A percentile compares a stretch with the other conserved stretches of the same genome.
Evolutionary conservation across 1,139 yeast species (phyloP).

Genomic region (Pneumocystis murina): DNA sequence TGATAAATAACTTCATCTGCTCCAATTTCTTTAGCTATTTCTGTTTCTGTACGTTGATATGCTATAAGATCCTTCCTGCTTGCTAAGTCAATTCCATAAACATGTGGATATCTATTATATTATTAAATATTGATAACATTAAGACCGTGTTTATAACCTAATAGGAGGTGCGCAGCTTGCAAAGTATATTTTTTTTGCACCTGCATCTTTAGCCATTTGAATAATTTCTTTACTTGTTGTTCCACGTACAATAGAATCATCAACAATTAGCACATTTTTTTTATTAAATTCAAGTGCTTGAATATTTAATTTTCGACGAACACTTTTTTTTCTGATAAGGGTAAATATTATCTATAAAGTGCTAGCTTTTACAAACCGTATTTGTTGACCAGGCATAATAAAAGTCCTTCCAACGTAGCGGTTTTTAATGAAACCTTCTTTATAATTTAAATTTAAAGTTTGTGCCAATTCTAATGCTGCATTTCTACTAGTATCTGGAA

Average conservation of each 20-base stretch:
- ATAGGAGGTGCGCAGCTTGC: slow-evolving; percentile 98
- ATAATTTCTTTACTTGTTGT: slow-evolving; percentile 94
- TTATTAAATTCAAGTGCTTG: slow-evolving; percentile 86
- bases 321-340: slow-evolving; percentile 65
- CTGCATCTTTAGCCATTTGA: slow-evolving; percentile 95
- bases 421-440: slow-evolving; percentile 95
- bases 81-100: slow-evolving; percentile 93
- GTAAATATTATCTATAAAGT: slow-evolving; percentile 27
- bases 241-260: slow-evolving; percentile 94
- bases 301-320: slow-evolving; percentile 85
- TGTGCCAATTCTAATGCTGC: slow-evolving; percentile 90
- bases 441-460: slow-evolving; percentile 60
- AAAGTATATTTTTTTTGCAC: slow-evolving; percentile 81
- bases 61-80: slow-evolving; percentile 92
- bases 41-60: slow-evolving; percentile 55
- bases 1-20: slow-evolving; percentile 89
- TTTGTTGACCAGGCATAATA: slow-evolving; percentile 91
- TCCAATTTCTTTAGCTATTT: slow-evolving; percentile 65
- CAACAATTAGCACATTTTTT: slow-evolving; percentile 79
- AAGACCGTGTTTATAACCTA: slow-evolving; percentile 17
- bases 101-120: slow-evolving; percentile 55
- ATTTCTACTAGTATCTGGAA: slow-evolving; percentile 92
- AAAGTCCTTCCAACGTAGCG: slow-evolving; percentile 95
- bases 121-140: background rate
- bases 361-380: background rate